Conservation (phyloP, 805 yeast genomes). For the Myxozyma neotropica region DNA sequence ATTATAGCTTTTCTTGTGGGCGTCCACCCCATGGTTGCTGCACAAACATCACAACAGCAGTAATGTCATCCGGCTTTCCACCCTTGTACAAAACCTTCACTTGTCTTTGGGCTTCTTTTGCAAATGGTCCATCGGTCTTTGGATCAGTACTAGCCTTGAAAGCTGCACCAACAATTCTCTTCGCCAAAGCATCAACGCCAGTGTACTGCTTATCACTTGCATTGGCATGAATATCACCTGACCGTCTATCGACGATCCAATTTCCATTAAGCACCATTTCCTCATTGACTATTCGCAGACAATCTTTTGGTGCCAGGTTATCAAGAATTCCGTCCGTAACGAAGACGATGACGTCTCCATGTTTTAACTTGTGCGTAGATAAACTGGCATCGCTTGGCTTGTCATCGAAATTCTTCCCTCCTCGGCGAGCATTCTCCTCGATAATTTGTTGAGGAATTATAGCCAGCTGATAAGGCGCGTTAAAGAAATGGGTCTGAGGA, state of each 20-base stretch:
- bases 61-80: slow-evolving; percentile 95
- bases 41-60: slow-evolving; percentile 74
- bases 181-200: slow-evolving; percentile 53
- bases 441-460: slow-evolving; percentile 65
- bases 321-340: slow-evolving; percentile 96
- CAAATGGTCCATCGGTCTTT: slow-evolving; percentile 78
- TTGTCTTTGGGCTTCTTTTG: slow-evolving; percentile 68
- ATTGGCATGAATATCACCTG: slow-evolving; percentile 22
- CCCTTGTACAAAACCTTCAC: slow-evolving; percentile 76
- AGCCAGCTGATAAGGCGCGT: slow-evolving; percentile 89
- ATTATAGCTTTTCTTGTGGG: slow-evolving; percentile 4
- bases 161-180: slow-evolving; percentile 65
- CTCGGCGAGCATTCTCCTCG: slow-evolving; percentile 24
- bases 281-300: slow-evolving; percentile 67
- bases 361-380: slow-evolving; percentile 63
- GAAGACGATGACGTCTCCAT: slow-evolving; percentile 75
- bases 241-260: slow-evolving; percentile 38
- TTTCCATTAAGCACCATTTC: slow-evolving; percentile 44
- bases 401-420: slow-evolving; percentile 66
- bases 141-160: slow-evolving; percentile 71
- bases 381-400: slow-evolving; percentile 69
- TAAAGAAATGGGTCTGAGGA: slow-evolving; percentile 83
- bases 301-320: slow-evolving; percentile 73
- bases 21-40: slow-evolving; percentile 24
- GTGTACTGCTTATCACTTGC: slow-evolving; percentile 17